Base-by-base conservation (phyloP, 768 basidiomycete species). In the Cystofilobasidium capitatum region DNA sequence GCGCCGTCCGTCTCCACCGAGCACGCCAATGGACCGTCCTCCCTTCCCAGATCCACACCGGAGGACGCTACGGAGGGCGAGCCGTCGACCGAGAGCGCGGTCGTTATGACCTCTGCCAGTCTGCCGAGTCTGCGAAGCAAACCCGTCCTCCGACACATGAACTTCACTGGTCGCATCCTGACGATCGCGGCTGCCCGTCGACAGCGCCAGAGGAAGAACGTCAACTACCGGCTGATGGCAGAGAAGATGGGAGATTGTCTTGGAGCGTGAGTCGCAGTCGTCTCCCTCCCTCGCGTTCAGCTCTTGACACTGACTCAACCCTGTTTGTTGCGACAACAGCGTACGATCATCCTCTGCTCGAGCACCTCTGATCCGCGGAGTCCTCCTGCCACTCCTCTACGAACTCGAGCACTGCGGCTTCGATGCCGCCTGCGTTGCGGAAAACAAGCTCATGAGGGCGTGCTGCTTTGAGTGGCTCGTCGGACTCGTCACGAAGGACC, bases 401-500 rank as follows among this genome's bases (percentile, higher is more conserved):
- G 76, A 76, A 31, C 70, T 76, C 33, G 79, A 79, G 39, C 74
- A 74, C 58, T 61, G 73, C n/a, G 74, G 74, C 0, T 73, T 71
- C 26, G 65, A 72, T 26, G 29, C 66, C 10, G 13, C 49, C 2
- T 74, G 70, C 22, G 67, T 73, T 3, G 26, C 62, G 47, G 69
- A 72, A 63, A 69, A 73, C 61, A 69, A 58, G 58, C 36, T 72
- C 59, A 58, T 77, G 20, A 70, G 78, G 36, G 71, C 74, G 10
- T 71, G 73, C 26, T 75, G 74, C 20, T 79, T 80, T 58, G 75
- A 75, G 20, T 79, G 80, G 77, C 73, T 68, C 13, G 76, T 73
- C 54, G 24, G 29, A 14, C 59, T 71, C 3, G 55, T 79, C n/a
- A 66, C 76, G 44, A 71, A 74, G 26, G 79, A 79, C 65, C 71